phyloP scores from a whole-genome alignment of 331 rosid species.

The Phaseolus coccineus region DNA sequence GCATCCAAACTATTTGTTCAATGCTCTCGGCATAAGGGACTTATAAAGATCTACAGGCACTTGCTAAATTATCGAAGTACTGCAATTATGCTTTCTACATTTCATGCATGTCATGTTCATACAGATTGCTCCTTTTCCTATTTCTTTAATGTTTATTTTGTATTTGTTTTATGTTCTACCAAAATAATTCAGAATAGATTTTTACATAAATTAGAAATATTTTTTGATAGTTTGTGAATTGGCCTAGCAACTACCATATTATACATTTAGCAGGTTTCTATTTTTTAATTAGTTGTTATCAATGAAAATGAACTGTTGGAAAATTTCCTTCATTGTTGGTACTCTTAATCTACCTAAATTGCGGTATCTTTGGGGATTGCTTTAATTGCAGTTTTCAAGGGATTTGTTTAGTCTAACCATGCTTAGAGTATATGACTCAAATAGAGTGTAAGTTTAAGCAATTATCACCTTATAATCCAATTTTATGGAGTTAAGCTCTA shows the following conservation, averaged over 20 bases:
- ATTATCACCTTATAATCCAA: too few species aligned
- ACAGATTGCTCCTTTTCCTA: conserved; percentile 30
- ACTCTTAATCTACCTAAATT: background rate
- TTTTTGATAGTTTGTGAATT: conserved; percentile 4
- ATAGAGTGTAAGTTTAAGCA: background rate
- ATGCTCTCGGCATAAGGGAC: conserved; percentile 99
- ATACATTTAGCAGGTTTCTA: conserved; percentile 17
- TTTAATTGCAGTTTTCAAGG: background rate
- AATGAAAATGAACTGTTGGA: background rate
- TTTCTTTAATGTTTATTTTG: conserved; percentile 32
- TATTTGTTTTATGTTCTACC: conserved; percentile 27
- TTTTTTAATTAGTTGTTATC: conserved; percentile 4
- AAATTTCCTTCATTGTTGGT: background rate
- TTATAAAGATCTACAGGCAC: conserved; percentile 95
- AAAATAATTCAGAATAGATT: conserved; percentile 25
- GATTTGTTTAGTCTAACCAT: background rate
- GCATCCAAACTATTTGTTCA: conserved; percentile 95
- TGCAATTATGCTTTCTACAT: conserved; percentile 34
- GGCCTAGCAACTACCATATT: conserved; percentile 36
- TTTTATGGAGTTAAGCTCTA: background rate
- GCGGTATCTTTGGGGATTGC: background rate
- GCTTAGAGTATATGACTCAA: background rate
- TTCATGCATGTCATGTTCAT: conserved; percentile 39
- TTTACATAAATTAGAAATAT: conserved; percentile 6
- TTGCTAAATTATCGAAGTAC: conserved; percentile 92